phyloP scores from a whole-genome alignment of 805 yeast genomes.

The Wickerhamiella hasegawae region DNA sequence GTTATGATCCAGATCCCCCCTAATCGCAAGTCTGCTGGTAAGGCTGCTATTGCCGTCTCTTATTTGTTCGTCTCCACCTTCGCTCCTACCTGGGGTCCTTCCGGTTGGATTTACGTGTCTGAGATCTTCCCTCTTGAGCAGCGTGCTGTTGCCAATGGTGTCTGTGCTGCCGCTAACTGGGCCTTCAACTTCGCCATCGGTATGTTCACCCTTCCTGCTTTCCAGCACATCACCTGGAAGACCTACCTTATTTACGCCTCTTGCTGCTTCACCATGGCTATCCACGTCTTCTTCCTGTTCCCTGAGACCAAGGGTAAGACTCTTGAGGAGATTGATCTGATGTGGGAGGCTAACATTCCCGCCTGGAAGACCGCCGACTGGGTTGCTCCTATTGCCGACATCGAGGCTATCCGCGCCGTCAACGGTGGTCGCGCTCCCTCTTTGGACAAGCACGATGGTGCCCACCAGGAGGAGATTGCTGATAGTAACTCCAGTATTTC shows the following conservation, averaged over 20 bases:
- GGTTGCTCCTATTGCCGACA: conserved; percentile 7
- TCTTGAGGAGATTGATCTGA: conserved; percentile 50
- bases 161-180: conserved; percentile 69
- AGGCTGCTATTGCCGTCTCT: conserved; percentile 37
- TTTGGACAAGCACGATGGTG: conserved; percentile 2
- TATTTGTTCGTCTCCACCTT: conserved; percentile 54
- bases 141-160: conserved; percentile 58
- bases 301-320: conserved; percentile 53
- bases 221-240: conserved; percentile 56
- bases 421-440: conserved; percentile 20
- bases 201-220: conserved; percentile 52
- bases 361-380: conserved; percentile 14
- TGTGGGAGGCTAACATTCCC: conserved; percentile 27
- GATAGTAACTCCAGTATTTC: neutral
- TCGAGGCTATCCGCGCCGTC: conserved; percentile 15
- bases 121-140: conserved; percentile 57
- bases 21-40: conserved; percentile 25
- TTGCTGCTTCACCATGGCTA: conserved; percentile 37
- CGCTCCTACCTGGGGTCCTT: conserved; percentile 78
- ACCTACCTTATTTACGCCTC: conserved; percentile 63
- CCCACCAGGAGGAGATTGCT: conserved; percentile 1
- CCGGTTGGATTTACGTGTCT: conserved; percentile 51
- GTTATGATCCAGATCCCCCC: conserved; percentile 37
- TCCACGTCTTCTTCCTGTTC: conserved; percentile 40
- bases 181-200: conserved; percentile 61